Base-by-base conservation (phyloP, 805 yeast genomes). In the Saccharomycopsis malanga region DNA sequence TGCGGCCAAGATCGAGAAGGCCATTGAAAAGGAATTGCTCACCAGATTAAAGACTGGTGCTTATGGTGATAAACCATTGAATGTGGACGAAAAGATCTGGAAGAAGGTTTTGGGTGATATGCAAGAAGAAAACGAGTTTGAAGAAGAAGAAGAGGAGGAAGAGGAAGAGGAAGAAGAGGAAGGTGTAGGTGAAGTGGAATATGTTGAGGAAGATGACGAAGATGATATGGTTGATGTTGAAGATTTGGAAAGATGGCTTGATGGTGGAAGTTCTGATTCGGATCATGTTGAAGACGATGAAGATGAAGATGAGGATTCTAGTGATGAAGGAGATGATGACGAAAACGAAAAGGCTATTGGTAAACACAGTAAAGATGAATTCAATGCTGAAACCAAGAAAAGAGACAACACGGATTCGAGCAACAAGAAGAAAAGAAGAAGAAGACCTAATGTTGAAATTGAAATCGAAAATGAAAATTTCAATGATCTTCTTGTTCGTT, bases 21-120 rank as follows among this genome's bases (percentile, higher is more conserved):
- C 96, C 12, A 93, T 93, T 57, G 98, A 93, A 67, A 87, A 87
- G 68, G 98, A 93, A 66, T 74, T 93, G 55, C 73, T 93, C 60
- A 96, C 89, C 46, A 81, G 98, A 66, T 76, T 93, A 61, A 93
- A 93, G 79, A 81, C 91, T 60, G 98, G 98, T 52, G 98, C 98
- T 2, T 93, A 93, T 62, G 98, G 98, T 55, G 98, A 93, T 61
- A 87, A 91, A 65, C 98, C 98, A 48, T 72, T 93, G 61, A 93
- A 93, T 60, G 98, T 93, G 32, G 98, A 93, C 59, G 96, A 91
- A 60, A 82, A 82, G 67, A 79, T 93, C 51, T 93, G 98, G 98
- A 83, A 83, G 74, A 86, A 81, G 70, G 94, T 93, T 21, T 76
- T 93, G 70, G 88, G 89, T 52, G 86, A 82, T 51, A 76, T 74